A percentile compares a stretch with the other conserved stretches of the same genome.
phyloP scores from a whole-genome alignment of 2,329 filamentous ascomycete genomes.

The Fusarium oligoseptatum region DNA sequence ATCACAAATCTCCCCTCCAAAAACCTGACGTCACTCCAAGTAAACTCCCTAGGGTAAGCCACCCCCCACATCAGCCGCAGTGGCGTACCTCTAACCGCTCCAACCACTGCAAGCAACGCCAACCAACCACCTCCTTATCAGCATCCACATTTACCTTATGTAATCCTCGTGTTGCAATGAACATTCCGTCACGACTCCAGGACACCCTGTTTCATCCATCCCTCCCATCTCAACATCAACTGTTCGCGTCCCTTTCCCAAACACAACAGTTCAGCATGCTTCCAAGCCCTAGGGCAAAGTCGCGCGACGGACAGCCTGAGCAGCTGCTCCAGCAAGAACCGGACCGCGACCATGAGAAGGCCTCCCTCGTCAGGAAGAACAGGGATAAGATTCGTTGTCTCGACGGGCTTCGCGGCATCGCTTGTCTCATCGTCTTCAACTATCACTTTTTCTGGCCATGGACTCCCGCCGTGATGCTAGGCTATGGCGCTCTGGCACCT shows the following conservation, averaged over 20 bases:
- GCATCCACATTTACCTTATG: neutral
- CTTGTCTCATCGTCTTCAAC: conserved; percentile 58
- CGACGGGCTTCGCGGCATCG: conserved; percentile 58
- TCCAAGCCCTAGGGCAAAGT: neutral
- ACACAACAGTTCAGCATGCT: neutral
- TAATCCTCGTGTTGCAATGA: neutral
- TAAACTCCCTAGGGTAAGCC: neutral
- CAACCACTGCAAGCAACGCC: neutral
- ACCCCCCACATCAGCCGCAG: neutral
- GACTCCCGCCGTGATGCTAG: conserved; percentile 57
- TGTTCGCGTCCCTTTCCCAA: neutral
- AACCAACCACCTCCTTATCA: neutral
- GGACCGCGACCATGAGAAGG: conserved; percentile 15
- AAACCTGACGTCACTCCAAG: neutral
- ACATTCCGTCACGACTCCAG: neutral
- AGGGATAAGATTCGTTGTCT: conserved; percentile 55
- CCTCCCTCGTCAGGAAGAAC: conserved; percentile 24
- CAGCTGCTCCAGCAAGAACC: neutral
- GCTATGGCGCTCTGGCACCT: conserved; percentile 54
- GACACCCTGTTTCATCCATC: neutral
- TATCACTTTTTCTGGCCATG: conserved; percentile 59
- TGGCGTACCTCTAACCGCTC: neutral
- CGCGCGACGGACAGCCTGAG: neutral
- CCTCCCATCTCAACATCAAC: neutral
- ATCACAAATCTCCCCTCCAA: neutral